Conservation (phyloP, 495 filamentous ascomycete genomes). For the Aspergillus bridgeri region DNA sequence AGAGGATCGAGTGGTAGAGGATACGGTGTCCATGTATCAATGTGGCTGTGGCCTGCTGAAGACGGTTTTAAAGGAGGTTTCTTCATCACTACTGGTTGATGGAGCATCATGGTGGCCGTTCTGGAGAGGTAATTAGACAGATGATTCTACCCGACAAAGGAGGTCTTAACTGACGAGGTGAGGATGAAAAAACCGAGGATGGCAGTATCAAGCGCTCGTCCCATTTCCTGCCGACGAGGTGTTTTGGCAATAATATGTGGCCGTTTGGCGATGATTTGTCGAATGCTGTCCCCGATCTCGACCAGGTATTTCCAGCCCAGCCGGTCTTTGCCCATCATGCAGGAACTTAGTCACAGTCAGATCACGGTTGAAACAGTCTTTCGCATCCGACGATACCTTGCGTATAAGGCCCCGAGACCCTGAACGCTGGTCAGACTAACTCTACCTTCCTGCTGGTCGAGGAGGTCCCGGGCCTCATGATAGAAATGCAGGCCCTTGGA, state of each 20-base stretch:
- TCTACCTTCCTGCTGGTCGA: constrained; percentile 14
- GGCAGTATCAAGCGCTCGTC: neutral
- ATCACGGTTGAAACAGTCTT: neutral
- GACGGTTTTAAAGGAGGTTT: neutral
- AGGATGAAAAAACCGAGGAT: neutral
- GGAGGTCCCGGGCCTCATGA: constrained; percentile 18
- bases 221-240: neutral
- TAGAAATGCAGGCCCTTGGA: constrained; percentile 26
- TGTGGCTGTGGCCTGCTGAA: neutral
- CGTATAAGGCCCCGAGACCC: constrained; percentile 15
- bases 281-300: neutral
- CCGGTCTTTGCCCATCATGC: constrained; percentile 19
- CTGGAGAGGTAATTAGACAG: neutral
- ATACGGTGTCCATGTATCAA: neutral
- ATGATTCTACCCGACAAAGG: neutral
- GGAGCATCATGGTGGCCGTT: neutral
- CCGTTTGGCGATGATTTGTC: neutral
- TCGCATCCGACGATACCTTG: neutral
- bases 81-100: neutral
- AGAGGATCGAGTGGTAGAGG: neutral
- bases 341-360: constrained; percentile 2
- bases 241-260: neutral
- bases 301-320: constrained; percentile 12
- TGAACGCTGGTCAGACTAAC: constrained; percentile 12
- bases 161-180: neutral